Percentiles rank a stretch among this genome's conserved stretches.
Conservation (phyloP, 2,329 filamentous ascomycete species). For the Colletotrichum coccodes region DNA sequence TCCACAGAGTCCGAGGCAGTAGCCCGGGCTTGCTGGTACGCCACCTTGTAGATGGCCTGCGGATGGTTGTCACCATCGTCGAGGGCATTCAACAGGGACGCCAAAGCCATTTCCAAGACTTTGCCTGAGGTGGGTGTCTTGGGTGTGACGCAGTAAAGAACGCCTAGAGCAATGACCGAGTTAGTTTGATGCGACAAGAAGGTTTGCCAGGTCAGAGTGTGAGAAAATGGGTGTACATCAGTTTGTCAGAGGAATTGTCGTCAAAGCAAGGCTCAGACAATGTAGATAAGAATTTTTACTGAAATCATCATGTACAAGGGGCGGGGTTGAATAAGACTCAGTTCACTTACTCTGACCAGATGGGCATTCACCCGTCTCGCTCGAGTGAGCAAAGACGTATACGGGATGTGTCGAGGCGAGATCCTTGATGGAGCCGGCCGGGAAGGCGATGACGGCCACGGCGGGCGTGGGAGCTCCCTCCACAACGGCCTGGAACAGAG, state of each 20-base stretch:
- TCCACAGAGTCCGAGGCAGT: conserved; percentile 43
- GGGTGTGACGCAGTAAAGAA: conserved; percentile 53
- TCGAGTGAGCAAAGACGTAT: conserved; percentile 80
- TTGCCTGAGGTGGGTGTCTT: conserved; percentile 45
- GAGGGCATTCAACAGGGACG: conserved; percentile 49
- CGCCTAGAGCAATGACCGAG: conserved; percentile 31
- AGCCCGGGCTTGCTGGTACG: conserved; percentile 62
- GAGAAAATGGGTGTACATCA: conserved; percentile 67
- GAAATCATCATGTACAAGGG: conserved; percentile 81
- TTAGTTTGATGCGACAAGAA: conserved; percentile 39
- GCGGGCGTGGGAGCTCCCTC: conserved; percentile 83
- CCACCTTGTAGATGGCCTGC: conserved; percentile 59
- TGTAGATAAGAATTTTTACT: conserved; percentile 99
- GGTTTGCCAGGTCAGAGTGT: conserved; percentile 35
- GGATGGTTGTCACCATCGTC: conserved; percentile 41
- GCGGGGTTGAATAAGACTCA: conserved; percentile 27
- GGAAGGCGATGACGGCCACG: conserved; percentile 76
- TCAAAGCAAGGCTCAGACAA: conserved; percentile 94
- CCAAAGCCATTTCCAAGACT: conserved; percentile 52
- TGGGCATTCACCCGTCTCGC: conserved; percentile 93
- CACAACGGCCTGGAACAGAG: conserved; percentile 75
- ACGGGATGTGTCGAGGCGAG: conserved; percentile 56
- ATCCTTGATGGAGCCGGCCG: conserved; percentile 57
- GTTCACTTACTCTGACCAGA: conserved; percentile 83
- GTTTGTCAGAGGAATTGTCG: conserved; percentile 87